Evolutionary conservation across 805 yeast species (phyloP), one percentile per base, ranked within the genome.

Genomic region (Torulaspora maleeae): DNA sequence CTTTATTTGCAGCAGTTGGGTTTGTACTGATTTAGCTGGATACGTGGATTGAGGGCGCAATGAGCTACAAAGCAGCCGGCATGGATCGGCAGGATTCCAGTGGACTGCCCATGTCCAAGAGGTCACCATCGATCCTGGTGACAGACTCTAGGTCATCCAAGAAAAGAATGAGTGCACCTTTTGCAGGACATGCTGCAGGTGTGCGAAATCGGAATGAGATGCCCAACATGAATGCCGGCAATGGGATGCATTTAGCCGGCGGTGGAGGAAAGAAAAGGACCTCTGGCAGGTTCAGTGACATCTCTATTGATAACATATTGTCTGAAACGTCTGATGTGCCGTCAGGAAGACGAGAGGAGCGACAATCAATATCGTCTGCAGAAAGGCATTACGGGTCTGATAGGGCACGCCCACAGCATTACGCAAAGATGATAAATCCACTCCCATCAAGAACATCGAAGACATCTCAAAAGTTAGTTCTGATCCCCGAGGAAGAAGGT

Each of bases 71-170:
- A 13, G 37, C 44, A 13, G 29, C 27, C 12, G 32, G 33, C 24
- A 35, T 27, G 30, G 33, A 44, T 35, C 37, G 33, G 16, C n/a
- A 16, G 22, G 41, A 36, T n/a, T 13, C 40, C 2, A 36, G 19
- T 25, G 44, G 25, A 5, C 27, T 32, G 27, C 38, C 45, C 12
- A 49, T 64, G 59, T 54, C 95, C 11, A 86, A 86, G 56, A 69
- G 97, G 56, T 86, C 96, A 25, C 97, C 98, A 9, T 86, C 96
- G 1, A 90, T 90, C 59, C 73, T 90, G 46, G 98, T 90, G 30
- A 91, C 98, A 0, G 98, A 90, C 67, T 79, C 86, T 2, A 73
- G 98, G 49, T 75, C 79, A 49, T 63, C 77, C 4, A 74, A 76
- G 20, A 69, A 74, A n/a, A 62, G 82, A 40, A 50, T 56, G 27